phyloP scores from a whole-genome alignment of 2,329 filamentous ascomycete species.

The Apiospora aurea region DNA sequence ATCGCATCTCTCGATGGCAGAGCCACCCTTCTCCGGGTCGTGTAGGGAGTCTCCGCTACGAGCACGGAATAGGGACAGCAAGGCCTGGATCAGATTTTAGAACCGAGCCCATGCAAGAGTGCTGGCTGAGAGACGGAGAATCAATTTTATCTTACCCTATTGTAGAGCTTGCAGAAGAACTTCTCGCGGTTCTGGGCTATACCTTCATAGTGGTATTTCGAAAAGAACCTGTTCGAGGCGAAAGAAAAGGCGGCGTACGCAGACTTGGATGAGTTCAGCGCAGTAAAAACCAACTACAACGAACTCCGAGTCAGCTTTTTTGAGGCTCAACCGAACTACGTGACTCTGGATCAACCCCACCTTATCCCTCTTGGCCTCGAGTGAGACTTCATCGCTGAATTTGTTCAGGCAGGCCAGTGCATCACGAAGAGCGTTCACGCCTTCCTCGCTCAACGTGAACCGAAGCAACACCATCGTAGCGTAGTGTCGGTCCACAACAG shows the following conservation, averaged over 20 bases:
- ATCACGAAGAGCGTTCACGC: slow-evolving; percentile 74
- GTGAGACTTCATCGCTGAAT: slow-evolving; percentile 80
- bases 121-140: slow-evolving; percentile 12
- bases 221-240: slow-evolving; percentile 73
- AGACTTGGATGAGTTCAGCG: slow-evolving; percentile 81
- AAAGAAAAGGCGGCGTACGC: slow-evolving; percentile 79
- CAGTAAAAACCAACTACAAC: slow-evolving; percentile 72
- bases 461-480: slow-evolving; percentile 66
- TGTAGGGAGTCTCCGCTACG: slow-evolving; percentile 65
- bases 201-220: slow-evolving; percentile 72
- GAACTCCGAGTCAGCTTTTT: slow-evolving; percentile 27
- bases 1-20: slow-evolving; percentile 74
- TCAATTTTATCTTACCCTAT: slow-evolving; percentile 57
- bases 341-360: slow-evolving; percentile 48
- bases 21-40: slow-evolving; percentile 69
- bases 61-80: slow-evolving; percentile 78
- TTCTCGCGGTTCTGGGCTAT: slow-evolving; percentile 58
- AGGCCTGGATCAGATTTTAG: slow-evolving; percentile 51
- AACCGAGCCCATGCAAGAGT: neutral
- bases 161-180: slow-evolving; percentile 80
- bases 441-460: slow-evolving; percentile 78
- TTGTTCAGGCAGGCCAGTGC: slow-evolving; percentile 77
- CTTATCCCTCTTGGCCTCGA: slow-evolving; percentile 74
- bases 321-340: neutral
- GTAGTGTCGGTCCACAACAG: neutral